A percentile compares a stretch with the other conserved stretches of the same genome.
Evolutionary conservation across 2,329 filamentous ascomycete species (phyloP).

Genomic region (Botrytis tulipae): DNA sequence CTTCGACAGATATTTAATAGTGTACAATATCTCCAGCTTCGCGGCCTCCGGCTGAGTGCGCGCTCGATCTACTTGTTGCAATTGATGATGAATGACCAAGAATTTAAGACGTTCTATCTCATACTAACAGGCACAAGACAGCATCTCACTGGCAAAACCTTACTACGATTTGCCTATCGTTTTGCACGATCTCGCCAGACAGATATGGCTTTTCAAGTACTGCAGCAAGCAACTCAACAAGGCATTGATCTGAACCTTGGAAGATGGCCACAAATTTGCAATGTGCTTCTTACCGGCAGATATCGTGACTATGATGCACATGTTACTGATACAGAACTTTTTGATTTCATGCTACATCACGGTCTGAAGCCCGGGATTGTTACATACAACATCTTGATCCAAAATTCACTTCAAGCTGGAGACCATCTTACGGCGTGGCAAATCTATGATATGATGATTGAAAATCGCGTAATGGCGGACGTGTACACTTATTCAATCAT

Average conservation of each 20-base stretch:
- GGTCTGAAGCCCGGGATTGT: slow-evolving; percentile 63
- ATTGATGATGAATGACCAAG: slow-evolving; percentile 21
- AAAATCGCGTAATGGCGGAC: slow-evolving; percentile 61
- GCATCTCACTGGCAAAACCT: slow-evolving; percentile 28
- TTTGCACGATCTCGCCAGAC: slow-evolving; percentile 43
- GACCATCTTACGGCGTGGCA: slow-evolving; percentile 62
- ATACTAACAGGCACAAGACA: slow-evolving; percentile 26
- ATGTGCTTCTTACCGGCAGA: slow-evolving; percentile 51
- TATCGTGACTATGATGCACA: slow-evolving; percentile 41
- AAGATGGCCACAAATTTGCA: slow-evolving; percentile 54
- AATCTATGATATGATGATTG: slow-evolving; percentile 61
- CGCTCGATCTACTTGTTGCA: slow-evolving; percentile 30
- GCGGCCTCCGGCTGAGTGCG: slow-evolving; percentile 22
- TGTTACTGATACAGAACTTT: slow-evolving; percentile 52
- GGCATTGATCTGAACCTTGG: slow-evolving; percentile 48
- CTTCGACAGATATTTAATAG: slow-evolving; percentile 15
- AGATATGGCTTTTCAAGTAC: slow-evolving; percentile 45
- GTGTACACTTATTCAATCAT: slow-evolving; percentile 66
- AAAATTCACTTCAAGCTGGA: slow-evolving; percentile 65
- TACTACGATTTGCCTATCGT: slow-evolving; percentile 34
- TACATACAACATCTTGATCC: slow-evolving; percentile 65
- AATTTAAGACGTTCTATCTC: slow-evolving; percentile 29
- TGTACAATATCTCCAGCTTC: slow-evolving; percentile 14
- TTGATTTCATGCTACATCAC: slow-evolving; percentile 55
- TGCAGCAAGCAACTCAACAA: slow-evolving; percentile 41